A percentile compares a stretch with the other conserved stretches of the same genome.
These are phyloP conservation scores for Coleophoma eucalyptorum DNA, from an alignment of 2,329 filamentous ascomycete species.

Conservation along the genomic window DNA sequence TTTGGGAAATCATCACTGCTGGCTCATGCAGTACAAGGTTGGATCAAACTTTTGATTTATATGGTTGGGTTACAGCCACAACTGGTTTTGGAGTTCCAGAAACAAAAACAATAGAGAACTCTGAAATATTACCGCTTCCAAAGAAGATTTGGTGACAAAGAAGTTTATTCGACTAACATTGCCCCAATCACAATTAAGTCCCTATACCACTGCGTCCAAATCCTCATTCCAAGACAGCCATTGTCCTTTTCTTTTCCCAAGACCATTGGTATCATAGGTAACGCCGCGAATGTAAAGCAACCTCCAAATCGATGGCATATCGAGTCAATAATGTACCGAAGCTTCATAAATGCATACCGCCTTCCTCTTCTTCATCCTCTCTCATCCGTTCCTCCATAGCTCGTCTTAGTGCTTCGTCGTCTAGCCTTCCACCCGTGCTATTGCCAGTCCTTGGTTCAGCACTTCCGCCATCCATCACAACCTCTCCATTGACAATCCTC, in stretches of 20 bases:
- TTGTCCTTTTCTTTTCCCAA: neutral
- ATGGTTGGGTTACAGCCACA: neutral
- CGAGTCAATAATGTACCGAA: too few relatives aligned
- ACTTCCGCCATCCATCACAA: slow-evolving; percentile 36
- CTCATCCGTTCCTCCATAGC: slow-evolving; percentile 52
- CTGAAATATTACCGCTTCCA: too few relatives aligned
- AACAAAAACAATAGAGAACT: too few relatives aligned
- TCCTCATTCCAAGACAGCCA: neutral
- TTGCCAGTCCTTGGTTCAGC: slow-evolving; percentile 3
- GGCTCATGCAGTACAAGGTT: neutral
- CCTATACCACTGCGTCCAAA: neutral
- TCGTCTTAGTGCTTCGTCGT: slow-evolving; percentile 55
- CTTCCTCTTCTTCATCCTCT: slow-evolving; percentile 44
- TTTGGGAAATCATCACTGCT: neutral
- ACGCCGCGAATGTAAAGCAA: too few relatives aligned
- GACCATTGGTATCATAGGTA: neutral
- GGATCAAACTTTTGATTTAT: neutral
- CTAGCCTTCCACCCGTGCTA: slow-evolving; percentile 41
- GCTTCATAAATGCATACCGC: slow-evolving; percentile 58
- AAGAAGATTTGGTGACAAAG: too few relatives aligned
- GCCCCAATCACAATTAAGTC: too few relatives aligned
- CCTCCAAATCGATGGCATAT: too few relatives aligned
- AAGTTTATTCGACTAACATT: too few relatives aligned
- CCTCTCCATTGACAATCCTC: slow-evolving; percentile 46
- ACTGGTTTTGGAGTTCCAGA: too few relatives aligned